A percentile compares a stretch with the other conserved stretches of the same genome.
Conservation (phyloP, 129 eudicot genomes). For the Apium graveolens region DNA sequence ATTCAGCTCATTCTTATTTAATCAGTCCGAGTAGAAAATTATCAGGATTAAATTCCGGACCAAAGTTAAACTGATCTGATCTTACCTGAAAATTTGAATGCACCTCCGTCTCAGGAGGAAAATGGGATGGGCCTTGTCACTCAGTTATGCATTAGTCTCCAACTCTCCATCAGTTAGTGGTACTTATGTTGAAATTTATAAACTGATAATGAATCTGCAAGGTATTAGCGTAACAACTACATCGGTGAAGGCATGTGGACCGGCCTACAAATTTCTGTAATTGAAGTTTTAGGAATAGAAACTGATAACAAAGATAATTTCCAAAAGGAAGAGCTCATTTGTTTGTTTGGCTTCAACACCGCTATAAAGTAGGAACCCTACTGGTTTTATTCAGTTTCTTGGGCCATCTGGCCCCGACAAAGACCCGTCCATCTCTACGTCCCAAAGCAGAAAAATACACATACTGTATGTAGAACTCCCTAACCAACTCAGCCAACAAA, state of each 20-base stretch:
- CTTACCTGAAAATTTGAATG: background rate
- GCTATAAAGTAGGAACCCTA: slow-evolving; percentile 1
- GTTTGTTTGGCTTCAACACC: background rate
- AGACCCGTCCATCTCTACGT: background rate
- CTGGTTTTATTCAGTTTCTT: background rate
- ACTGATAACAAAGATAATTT: background rate
- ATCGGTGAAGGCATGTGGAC: too few relatives aligned
- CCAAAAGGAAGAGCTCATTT: background rate
- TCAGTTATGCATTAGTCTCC: too few relatives aligned
- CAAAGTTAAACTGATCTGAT: background rate
- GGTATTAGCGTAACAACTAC: background rate
- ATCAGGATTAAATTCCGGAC: background rate
- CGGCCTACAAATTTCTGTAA: background rate
- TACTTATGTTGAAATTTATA: too few relatives aligned
- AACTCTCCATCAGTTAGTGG: background rate
- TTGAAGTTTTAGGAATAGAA: too few relatives aligned
- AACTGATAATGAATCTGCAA: background rate
- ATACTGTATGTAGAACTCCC: background rate
- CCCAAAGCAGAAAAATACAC: background rate
- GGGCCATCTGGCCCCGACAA: background rate
- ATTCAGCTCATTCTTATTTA: background rate
- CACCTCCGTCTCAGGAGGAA: background rate
- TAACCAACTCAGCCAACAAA: background rate
- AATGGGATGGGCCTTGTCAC: background rate
- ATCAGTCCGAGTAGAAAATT: background rate